A percentile compares a stretch with the other conserved stretches of the same genome.
phyloP scores from a whole-genome alignment of 2,329 filamentous ascomycete genomes.

The Hymenoscyphus albidus region DNA sequence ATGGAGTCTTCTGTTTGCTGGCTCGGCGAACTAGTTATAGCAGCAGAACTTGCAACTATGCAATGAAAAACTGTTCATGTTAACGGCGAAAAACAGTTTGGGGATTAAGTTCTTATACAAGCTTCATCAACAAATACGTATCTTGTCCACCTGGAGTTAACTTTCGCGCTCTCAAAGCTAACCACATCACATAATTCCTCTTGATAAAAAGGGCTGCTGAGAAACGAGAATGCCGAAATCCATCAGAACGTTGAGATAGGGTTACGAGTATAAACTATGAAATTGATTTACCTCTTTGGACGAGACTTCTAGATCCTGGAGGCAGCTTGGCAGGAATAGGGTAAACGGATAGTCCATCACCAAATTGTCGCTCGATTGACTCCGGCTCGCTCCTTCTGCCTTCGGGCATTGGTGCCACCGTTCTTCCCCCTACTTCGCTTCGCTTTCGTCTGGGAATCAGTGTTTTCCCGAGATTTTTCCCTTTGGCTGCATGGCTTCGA shows the following conservation, averaged over 20 bases:
- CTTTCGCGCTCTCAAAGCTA: conserved; percentile 4
- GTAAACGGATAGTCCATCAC: conserved; percentile 18
- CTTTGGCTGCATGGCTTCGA: conserved; percentile 20
- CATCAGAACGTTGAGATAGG: neutral
- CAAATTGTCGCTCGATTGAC: conserved; percentile 15
- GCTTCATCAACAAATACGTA: conserved; percentile 34
- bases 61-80: conserved; percentile 12
- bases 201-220: conserved; percentile 12
- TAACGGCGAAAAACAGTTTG: neutral
- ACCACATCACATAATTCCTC: conserved; percentile 11
- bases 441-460: conserved; percentile 10
- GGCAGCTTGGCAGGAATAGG: conserved; percentile 14
- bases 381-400: neutral
- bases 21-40: conserved; percentile 16
- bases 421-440: neutral
- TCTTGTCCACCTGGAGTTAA: conserved; percentile 25
- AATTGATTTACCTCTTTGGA: conserved; percentile 12
- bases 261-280: neutral
- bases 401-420: neutral
- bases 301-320: conserved; percentile 11
- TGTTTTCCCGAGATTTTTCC: conserved; percentile 18
- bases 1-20: conserved; percentile 11
- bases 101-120: conserved; percentile 24
- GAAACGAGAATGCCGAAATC: conserved; percentile 14
- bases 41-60: conserved; percentile 24